Percentiles rank a stretch among this genome's conserved stretches.
Evolutionary conservation across 305 asterid species (phyloP).

Genomic region (Solanum aculeatissimum): DNA sequence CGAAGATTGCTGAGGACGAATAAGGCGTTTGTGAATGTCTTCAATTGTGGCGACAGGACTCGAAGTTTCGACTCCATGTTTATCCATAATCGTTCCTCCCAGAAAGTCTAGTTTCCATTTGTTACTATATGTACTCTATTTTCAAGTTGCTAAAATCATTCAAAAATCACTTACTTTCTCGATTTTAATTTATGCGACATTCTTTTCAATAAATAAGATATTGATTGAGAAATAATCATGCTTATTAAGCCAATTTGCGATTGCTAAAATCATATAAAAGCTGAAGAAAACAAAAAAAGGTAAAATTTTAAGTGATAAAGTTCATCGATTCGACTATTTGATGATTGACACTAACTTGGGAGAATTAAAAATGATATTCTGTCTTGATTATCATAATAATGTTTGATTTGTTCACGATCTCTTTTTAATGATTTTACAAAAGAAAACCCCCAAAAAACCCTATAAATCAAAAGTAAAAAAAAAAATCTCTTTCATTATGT

Average conservation of each 20-base stretch:
- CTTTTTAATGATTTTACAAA: background rate
- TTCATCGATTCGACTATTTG: background rate
- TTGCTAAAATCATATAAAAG: background rate
- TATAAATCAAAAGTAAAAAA: background rate
- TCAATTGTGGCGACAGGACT: slow-evolving; percentile 17
- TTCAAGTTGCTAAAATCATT: background rate
- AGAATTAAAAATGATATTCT: background rate
- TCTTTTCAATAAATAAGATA: background rate
- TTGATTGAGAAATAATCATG: background rate
- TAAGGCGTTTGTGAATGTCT: slow-evolving; percentile 24
- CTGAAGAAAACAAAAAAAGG: background rate
- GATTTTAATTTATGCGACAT: background rate
- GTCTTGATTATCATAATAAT: background rate
- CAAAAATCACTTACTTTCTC: background rate
- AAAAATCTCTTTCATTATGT: background rate
- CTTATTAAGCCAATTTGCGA: background rate
- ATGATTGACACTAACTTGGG: background rate
- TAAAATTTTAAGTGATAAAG: background rate
- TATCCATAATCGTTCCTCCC: background rate
- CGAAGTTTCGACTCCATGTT: background rate
- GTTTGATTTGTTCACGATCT: background rate
- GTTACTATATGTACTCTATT: background rate
- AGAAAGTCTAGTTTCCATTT: background rate
- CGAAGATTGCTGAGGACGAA: slow-evolving; percentile 8
- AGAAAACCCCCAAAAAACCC: background rate